These are phyloP conservation scores for Alternaria panax DNA, from an alignment of 2,329 filamentous ascomycete species.

Conservation along the genomic window DNA sequence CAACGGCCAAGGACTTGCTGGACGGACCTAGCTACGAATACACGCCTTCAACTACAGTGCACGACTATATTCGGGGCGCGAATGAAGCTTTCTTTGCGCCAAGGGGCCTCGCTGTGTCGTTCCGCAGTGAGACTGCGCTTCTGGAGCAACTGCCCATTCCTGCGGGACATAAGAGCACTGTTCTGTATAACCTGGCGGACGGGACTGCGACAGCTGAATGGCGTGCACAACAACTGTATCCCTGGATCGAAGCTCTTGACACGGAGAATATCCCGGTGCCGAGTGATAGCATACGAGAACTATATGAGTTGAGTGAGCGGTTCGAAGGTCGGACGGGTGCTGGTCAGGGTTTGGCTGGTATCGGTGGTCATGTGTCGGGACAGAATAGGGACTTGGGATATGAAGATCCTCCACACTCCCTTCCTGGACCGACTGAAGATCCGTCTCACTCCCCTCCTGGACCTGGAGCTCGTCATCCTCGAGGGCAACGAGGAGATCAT, in stretches of 20 bases:
- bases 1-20: slow-evolving; percentile 17
- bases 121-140: slow-evolving; percentile 35
- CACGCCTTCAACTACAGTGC: slow-evolving; percentile 17
- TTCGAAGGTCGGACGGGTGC: slow-evolving; percentile 4
- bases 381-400: not conserved
- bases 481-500: not conserved
- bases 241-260: slow-evolving; percentile 42
- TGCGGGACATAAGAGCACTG: slow-evolving; percentile 31
- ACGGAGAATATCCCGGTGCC: slow-evolving; percentile 24
- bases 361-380: not conserved
- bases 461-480: not conserved
- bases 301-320: slow-evolving; percentile 29
- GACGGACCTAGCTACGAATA: not conserved
- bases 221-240: slow-evolving; percentile 37
- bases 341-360: not conserved
- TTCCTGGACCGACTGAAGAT: slow-evolving; percentile 19
- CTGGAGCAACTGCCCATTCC: slow-evolving; percentile 31
- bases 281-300: slow-evolving; percentile 19
- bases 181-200: slow-evolving; percentile 28
- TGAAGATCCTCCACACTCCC: slow-evolving; percentile 38
- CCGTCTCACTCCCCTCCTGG: not conserved
- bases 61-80: slow-evolving; percentile 36
- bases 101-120: slow-evolving; percentile 35
- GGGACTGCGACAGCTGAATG: slow-evolving; percentile 14
- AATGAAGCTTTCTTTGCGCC: slow-evolving; percentile 47